These are phyloP conservation scores for Narthecium ossifragum DNA, from an alignment of 106 monocot genomes.

Conservation along the genomic window DNA sequence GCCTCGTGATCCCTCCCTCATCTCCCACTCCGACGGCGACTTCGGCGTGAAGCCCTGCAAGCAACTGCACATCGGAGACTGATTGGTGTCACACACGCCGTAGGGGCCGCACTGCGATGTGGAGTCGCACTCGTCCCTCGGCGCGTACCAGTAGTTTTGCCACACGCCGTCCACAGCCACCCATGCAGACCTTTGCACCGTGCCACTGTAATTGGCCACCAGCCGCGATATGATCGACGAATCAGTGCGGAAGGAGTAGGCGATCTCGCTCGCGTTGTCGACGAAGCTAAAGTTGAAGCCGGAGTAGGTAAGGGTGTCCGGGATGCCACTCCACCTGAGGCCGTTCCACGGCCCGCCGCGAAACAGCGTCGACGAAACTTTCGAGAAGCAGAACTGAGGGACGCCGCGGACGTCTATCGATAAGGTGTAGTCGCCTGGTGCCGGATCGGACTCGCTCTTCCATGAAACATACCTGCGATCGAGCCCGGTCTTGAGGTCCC, in stretches of 20 bases:
- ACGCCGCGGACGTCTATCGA: no score
- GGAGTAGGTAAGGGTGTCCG: conserved; percentile 12
- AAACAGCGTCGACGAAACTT: no score
- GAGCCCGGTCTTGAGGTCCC: no score
- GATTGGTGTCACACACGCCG: background rate
- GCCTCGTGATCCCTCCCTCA: background rate
- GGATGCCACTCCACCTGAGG: conserved; percentile 22
- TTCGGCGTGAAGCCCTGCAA: conserved; percentile 9
- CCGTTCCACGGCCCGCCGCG: conserved; percentile 34
- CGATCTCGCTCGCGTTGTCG: conserved; percentile 3
- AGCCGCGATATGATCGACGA: conserved; percentile 4
- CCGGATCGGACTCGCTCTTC: no score
- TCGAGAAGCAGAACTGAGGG: no score
- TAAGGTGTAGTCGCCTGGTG: no score
- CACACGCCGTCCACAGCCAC: background rate
- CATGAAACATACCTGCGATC: no score
- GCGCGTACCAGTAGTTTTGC: background rate
- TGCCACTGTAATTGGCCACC: background rate
- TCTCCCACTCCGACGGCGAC: background rate
- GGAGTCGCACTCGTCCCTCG: background rate
- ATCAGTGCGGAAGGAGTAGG: conserved; percentile 1
- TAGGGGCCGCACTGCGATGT: background rate
- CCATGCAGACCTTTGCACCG: conserved; percentile 2
- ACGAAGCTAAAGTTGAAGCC: conserved; percentile 8
- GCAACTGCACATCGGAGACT: background rate